Conservation (phyloP, 768 basidiomycete genomes). For the Russula emetica region DNA sequence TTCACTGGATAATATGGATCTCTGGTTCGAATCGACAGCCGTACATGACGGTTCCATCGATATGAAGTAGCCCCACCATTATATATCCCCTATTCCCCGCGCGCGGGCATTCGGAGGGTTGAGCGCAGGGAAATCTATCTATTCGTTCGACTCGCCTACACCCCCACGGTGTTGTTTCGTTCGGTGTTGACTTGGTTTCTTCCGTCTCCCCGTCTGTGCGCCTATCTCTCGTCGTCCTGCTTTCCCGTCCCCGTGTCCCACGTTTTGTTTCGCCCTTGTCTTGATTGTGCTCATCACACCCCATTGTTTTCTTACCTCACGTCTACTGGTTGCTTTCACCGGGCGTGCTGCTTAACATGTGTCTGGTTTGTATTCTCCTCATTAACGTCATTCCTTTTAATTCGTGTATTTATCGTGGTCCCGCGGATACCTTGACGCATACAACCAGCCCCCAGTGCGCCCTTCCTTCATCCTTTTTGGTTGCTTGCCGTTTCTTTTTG, state of each 20-base stretch:
- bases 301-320: slow-evolving; percentile 7
- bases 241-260: slow-evolving; percentile 5
- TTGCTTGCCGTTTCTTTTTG: slow-evolving; percentile 5
- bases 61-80: slow-evolving; percentile 7
- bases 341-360: background rate
- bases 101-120: background rate
- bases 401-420: slow-evolving; percentile 24
- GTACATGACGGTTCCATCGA: slow-evolving; percentile 11
- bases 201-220: background rate
- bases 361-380: slow-evolving; percentile 17
- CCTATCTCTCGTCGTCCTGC: slow-evolving; percentile 6
- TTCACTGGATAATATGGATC: slow-evolving; percentile 7
- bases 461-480: slow-evolving; percentile 1
- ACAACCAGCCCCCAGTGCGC: slow-evolving; percentile 1
- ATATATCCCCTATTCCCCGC: background rate
- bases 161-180: background rate
- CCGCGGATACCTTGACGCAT: slow-evolving; percentile 25
- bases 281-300: slow-evolving; percentile 14
- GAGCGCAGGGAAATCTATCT: background rate
- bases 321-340: slow-evolving; percentile 4
- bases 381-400: slow-evolving; percentile 13
- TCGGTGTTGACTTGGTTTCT: slow-evolving; percentile 9
- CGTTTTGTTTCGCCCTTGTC: background rate
- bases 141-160: background rate
- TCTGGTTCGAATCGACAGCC: slow-evolving; percentile 14